phyloP scores from a whole-genome alignment of 2,329 filamentous ascomycete species.

The Penicillium sp. region DNA sequence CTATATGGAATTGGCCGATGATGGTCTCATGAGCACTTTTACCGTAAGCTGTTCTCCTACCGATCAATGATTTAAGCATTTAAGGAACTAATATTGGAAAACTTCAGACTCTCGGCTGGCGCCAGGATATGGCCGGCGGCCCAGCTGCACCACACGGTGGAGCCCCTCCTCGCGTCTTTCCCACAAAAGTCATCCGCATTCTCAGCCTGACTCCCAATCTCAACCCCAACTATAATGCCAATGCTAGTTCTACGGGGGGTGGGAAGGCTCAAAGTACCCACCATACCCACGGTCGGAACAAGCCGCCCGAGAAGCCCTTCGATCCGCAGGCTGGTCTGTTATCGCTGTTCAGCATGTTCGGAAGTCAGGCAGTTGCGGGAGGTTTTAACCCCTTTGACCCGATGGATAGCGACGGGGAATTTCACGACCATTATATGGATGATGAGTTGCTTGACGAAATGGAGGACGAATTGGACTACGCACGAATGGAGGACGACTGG shows the following conservation, averaged over 20 bases:
- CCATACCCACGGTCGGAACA: constrained; percentile 3
- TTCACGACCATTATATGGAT: no score
- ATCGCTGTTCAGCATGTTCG: constrained; percentile 28
- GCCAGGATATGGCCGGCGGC: constrained; percentile 23
- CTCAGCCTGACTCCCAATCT: constrained; percentile 37
- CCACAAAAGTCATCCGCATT: constrained; percentile 42
- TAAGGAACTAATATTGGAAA: constrained; percentile 13
- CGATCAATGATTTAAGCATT: no score
- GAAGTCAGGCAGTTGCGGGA: constrained; percentile 19
- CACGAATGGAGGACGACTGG: no score
- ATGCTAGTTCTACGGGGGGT: neutral
- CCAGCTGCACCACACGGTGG: constrained; percentile 18
- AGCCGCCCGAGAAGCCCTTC: constrained; percentile 17
- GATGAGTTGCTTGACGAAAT: no score
- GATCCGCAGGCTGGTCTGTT: constrained; percentile 24
- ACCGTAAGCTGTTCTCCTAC: constrained; percentile 28
- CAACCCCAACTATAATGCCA: constrained; percentile 1
- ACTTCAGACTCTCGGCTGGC: constrained; percentile 32
- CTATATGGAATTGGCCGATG: constrained; percentile 48
- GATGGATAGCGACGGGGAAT: constrained; percentile 11
- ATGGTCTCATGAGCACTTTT: constrained; percentile 48
- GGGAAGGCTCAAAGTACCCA: neutral
- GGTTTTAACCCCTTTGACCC: constrained; percentile 11
- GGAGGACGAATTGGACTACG: no score
- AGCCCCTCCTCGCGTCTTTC: constrained; percentile 34